phyloP scores from a whole-genome alignment of 1,284 basidiomycete species.

The Xanthoconium separans region DNA sequence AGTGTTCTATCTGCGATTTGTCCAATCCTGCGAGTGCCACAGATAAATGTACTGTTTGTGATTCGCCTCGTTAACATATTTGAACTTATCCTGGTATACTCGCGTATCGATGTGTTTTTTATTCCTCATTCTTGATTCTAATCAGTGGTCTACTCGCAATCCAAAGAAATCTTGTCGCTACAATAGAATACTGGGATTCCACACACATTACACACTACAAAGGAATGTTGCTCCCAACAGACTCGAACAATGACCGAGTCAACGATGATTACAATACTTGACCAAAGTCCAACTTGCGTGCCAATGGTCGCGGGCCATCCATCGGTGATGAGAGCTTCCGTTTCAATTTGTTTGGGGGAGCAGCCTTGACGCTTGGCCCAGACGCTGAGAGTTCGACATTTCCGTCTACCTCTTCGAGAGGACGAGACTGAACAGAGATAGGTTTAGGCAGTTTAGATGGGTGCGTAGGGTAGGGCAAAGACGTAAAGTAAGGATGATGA shows the following conservation, averaged over 20 bases:
- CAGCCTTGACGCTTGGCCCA: slow-evolving; percentile 39
- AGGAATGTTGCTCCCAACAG: neutral
- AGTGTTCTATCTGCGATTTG: slow-evolving; percentile 43
- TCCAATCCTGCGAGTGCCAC: slow-evolving; percentile 35
- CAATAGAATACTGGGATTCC: neutral
- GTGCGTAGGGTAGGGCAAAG: slow-evolving; percentile 76
- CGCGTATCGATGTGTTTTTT: slow-evolving; percentile 11
- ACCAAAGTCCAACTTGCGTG: slow-evolving; percentile 49
- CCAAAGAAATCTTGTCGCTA: neutral
- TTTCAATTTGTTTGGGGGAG: slow-evolving; percentile 45
- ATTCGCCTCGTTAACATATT: slow-evolving; percentile 32
- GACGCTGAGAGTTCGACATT: slow-evolving; percentile 50
- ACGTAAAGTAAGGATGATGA: slow-evolving; percentile 75
- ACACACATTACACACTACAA: slow-evolving; percentile 2
- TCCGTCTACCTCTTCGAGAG: slow-evolving; percentile 73
- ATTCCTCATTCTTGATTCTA: slow-evolving; percentile 14
- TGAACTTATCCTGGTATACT: slow-evolving; percentile 10
- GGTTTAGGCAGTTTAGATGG: slow-evolving; percentile 84
- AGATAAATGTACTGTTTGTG: slow-evolving; percentile 43
- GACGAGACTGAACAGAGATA: slow-evolving; percentile 44
- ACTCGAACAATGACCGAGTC: neutral
- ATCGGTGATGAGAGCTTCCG: slow-evolving; percentile 46
- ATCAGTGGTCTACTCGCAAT: slow-evolving; percentile 2
- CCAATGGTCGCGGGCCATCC: slow-evolving; percentile 40
- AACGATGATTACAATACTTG: slow-evolving; percentile 16